Percentiles rank a stretch among this genome's conserved stretches.
phyloP scores from a whole-genome alignment of 164 flowering plant species.

The Hamamelis virginiana region DNA sequence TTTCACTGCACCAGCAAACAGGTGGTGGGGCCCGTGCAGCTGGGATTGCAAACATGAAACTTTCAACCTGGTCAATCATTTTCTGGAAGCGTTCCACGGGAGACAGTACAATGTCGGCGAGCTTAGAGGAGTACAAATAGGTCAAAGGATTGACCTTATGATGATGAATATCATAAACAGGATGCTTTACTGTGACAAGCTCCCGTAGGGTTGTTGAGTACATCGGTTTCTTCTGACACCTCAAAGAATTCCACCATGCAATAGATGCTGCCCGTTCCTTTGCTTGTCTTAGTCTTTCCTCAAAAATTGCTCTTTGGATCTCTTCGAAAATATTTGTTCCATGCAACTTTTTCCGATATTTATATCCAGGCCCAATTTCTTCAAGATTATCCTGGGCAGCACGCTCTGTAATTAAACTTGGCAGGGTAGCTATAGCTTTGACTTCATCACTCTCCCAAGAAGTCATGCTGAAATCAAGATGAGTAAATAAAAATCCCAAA shows the following conservation, averaged over 20 bases:
- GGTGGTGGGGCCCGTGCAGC: constrained; percentile 90
- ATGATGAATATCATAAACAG: constrained; percentile 56
- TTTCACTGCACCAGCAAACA: constrained; percentile 81
- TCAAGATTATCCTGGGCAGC: constrained; percentile 19
- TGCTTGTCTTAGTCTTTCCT: constrained; percentile 72
- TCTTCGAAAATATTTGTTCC: constrained; percentile 80
- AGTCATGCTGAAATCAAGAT: constrained; percentile 74
- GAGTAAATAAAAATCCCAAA: constrained; percentile 77
- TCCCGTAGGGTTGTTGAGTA: constrained; percentile 68
- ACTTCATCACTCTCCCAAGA: constrained; percentile 93
- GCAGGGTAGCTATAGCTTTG: constrained; percentile 67
- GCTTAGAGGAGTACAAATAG: constrained; percentile 65
- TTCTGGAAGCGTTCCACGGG: constrained; percentile 79
- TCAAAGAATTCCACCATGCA: constrained; percentile 99
- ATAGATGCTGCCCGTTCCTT: constrained; percentile 73
- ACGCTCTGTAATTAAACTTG: constrained; percentile 53
- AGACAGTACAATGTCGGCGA: constrained; percentile 73
- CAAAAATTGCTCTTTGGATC: constrained; percentile 64
- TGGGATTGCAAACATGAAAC: constrained; percentile 96
- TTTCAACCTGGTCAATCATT: constrained; percentile 68
- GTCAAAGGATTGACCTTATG: constrained; percentile 50
- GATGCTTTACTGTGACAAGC: constrained; percentile 62
- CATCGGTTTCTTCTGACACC: constrained; percentile 69
- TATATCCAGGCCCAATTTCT: constrained; percentile 21
- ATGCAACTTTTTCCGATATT: constrained; percentile 32